These are phyloP conservation scores for Leishmania tropica DNA, from an alignment of 208 protist genomes.

Conservation along the genomic window DNA sequence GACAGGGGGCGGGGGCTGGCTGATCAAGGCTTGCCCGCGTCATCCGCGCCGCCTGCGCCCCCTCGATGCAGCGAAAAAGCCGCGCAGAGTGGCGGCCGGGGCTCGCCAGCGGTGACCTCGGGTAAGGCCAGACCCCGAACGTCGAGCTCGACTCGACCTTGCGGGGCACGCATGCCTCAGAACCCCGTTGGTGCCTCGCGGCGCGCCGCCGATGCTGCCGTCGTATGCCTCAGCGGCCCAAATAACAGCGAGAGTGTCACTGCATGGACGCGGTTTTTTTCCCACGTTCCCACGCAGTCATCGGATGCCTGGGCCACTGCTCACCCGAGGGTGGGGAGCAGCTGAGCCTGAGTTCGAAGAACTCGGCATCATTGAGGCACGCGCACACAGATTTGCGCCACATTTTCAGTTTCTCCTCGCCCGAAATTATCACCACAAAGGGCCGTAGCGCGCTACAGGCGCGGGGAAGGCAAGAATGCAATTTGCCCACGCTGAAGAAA, in stretches of 20 bases:
- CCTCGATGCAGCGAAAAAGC: not conserved
- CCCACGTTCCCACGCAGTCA: not conserved
- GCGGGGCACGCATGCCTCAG: not conserved
- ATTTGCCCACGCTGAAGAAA: not conserved
- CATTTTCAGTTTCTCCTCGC: too few species aligned
- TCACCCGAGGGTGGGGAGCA: not conserved
- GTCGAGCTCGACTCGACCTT: not conserved
- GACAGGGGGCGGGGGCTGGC: not conserved
- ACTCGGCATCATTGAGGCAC: too few species aligned
- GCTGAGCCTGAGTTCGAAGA: too few species aligned
- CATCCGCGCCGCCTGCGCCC: not conserved
- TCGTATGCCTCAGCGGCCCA: not conserved
- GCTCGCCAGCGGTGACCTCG: not conserved
- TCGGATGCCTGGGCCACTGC: not conserved
- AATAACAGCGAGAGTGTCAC: not conserved
- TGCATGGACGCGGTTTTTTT: not conserved
- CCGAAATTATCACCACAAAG: too few species aligned
- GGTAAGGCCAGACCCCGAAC: not conserved
- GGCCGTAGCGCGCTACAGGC: too few species aligned
- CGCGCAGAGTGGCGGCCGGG: too few species aligned
- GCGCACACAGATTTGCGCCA: too few species aligned
- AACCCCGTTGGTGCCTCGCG: not conserved
- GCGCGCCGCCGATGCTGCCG: not conserved
- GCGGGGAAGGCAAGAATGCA: not conserved
- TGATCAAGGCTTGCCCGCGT: not conserved